phyloP scores from a whole-genome alignment of 371 early-diverging fungal species.

The Rhizopus sp. region DNA sequence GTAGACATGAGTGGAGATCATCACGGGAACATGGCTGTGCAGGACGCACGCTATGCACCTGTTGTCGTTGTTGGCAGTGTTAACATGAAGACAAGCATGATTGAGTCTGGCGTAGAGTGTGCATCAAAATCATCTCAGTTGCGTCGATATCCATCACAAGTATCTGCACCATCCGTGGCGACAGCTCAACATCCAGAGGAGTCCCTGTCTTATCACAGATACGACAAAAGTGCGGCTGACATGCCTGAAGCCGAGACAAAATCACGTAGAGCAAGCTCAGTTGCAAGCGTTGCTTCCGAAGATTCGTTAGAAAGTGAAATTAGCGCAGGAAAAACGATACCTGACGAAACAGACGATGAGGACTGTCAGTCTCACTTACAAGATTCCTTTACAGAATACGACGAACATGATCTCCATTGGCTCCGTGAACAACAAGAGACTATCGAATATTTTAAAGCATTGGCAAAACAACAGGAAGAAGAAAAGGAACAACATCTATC shows the following conservation, averaged over 20 bases:
- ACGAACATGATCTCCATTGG: slow-evolving; percentile 26
- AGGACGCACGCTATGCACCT: slow-evolving; percentile 35
- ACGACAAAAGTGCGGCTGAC: slow-evolving; percentile 17
- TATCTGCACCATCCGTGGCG: slow-evolving; percentile 3
- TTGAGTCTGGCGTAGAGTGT: slow-evolving; percentile 18
- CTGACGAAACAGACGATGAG: slow-evolving; percentile 8
- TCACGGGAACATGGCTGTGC: slow-evolving; percentile 39
- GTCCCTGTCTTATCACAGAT: slow-evolving; percentile 10
- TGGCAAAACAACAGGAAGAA: not conserved
- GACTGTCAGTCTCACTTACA: slow-evolving; percentile 9
- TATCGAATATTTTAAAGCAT: slow-evolving; percentile 17
- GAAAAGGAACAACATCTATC: not conserved
- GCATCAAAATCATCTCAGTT: slow-evolving; percentile 6
- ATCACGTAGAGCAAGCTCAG: slow-evolving; percentile 4
- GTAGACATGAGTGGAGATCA: slow-evolving; percentile 29
- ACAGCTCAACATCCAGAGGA: not conserved
- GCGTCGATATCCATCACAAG: slow-evolving; percentile 11
- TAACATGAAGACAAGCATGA: slow-evolving; percentile 19
- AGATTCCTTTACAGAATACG: slow-evolving; percentile 9
- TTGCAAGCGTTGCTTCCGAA: slow-evolving; percentile 25
- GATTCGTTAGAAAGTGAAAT: slow-evolving; percentile 34
- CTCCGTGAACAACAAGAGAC: slow-evolving; percentile 28
- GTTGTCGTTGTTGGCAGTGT: slow-evolving; percentile 39
- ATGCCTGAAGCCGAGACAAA: not conserved
- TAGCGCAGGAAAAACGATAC: slow-evolving; percentile 27